phyloP scores from a whole-genome alignment of 305 asterid genomes.

The Fraxinus paxiana region DNA sequence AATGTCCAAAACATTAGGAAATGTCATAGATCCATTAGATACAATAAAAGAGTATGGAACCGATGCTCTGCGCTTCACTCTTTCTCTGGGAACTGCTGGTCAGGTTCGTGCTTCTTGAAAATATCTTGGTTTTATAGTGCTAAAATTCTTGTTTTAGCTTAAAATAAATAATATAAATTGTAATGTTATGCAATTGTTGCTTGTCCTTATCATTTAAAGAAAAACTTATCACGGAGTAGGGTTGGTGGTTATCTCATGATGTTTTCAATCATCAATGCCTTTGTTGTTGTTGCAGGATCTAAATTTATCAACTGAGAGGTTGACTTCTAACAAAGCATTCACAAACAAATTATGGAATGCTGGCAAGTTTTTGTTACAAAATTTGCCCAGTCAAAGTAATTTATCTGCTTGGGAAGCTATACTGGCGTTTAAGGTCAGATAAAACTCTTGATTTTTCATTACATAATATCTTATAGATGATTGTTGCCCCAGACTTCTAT shows the following conservation, averaged over 20 bases:
- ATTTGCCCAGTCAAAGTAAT: slow-evolving; percentile 73
- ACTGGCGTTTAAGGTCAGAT: slow-evolving; percentile 55
- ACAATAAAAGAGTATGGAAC: slow-evolving; percentile 84
- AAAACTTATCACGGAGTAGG: background rate
- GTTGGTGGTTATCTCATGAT: slow-evolving; percentile 10
- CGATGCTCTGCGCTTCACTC: slow-evolving; percentile 92
- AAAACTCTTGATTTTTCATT: slow-evolving; percentile 19
- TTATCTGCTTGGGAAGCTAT: slow-evolving; percentile 64
- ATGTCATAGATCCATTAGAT: slow-evolving; percentile 87
- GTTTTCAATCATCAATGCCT: background rate
- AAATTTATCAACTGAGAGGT: slow-evolving; percentile 79
- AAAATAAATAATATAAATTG: background rate
- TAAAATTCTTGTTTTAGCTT: background rate
- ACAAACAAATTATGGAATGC: slow-evolving; percentile 99
- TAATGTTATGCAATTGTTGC: slow-evolving; percentile 3
- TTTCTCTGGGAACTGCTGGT: slow-evolving; percentile 91
- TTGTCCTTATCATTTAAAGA: background rate
- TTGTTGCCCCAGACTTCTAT: slow-evolving; percentile 2
- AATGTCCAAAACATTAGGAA: slow-evolving; percentile 94
- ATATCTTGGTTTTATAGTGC: background rate
- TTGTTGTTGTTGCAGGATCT: slow-evolving; percentile 57
- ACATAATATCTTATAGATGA: background rate
- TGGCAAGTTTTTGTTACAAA: slow-evolving; percentile 90
- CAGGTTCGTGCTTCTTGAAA: slow-evolving; percentile 58
- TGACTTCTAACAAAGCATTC: slow-evolving; percentile 85